Evolutionary conservation across 2,329 filamentous ascomycete species (phyloP).

Genomic region (Colletotrichum lentis): DNA sequence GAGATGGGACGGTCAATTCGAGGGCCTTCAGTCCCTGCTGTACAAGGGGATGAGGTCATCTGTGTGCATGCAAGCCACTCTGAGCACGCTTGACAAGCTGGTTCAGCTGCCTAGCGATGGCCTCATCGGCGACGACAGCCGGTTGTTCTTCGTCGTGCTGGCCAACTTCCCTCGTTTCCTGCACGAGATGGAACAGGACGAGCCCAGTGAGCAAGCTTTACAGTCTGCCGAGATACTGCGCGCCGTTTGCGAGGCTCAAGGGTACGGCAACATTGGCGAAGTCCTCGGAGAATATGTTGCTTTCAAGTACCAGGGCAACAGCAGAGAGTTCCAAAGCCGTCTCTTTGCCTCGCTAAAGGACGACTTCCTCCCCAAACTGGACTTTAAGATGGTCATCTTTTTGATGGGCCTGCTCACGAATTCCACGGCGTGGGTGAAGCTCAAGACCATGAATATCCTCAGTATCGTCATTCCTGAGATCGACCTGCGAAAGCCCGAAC

Average conservation of each 20-base stretch:
- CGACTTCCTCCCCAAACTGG: conserved; percentile 81
- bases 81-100: conserved; percentile 80
- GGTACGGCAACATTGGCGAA: conserved; percentile 70
- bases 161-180: conserved; percentile 92
- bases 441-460: conserved; percentile 91
- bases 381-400: conserved; percentile 87
- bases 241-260: conserved; percentile 76
- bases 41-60: conserved; percentile 94
- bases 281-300: conserved; percentile 76
- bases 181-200: conserved; percentile 74
- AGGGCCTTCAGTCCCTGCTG: conserved; percentile 83
- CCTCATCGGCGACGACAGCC: conserved; percentile 81
- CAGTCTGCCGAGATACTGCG: conserved; percentile 75
- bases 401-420: conserved; percentile 92
- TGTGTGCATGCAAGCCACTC: conserved; percentile 77
- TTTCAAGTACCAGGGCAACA: conserved; percentile 67
- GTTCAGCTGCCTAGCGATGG: conserved; percentile 80
- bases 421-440: conserved; percentile 85
- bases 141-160: conserved; percentile 84
- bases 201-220: conserved; percentile 63
- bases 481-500: conserved; percentile 90
- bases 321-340: conserved; percentile 78
- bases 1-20: conserved; percentile 88
- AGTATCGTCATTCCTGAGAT: conserved; percentile 86
- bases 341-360: conserved; percentile 77